Evolutionary conservation across 495 filamentous ascomycete genomes (phyloP).

Genomic region (Hyaloscypha bicolor): DNA sequence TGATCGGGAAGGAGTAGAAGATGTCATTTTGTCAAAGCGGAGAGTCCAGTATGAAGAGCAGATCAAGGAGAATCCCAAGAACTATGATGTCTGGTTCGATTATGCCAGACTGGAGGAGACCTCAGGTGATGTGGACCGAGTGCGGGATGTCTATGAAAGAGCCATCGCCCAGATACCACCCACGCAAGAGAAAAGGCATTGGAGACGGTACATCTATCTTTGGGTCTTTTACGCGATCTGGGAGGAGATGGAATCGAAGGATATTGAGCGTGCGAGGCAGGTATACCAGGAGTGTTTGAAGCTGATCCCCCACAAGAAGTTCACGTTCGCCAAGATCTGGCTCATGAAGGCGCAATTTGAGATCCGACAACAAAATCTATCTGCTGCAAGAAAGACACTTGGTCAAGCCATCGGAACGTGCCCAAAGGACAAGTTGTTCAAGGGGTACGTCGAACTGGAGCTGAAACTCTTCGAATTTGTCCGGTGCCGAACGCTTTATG

Average conservation of each 20-base stretch:
- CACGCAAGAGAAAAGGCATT: constrained; percentile 95
- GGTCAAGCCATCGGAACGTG: constrained; percentile 91
- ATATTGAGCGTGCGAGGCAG: constrained; percentile 78
- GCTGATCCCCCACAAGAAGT: constrained; percentile 92
- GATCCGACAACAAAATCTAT: constrained; percentile 80
- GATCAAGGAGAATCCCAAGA: constrained; percentile 87
- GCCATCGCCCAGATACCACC: constrained; percentile 96
- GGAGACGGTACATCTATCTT: constrained; percentile 95
- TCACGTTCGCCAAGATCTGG: constrained; percentile 98
- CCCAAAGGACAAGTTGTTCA: constrained; percentile 93
- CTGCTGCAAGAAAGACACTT: constrained; percentile 80
- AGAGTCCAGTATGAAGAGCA: constrained; percentile 93
- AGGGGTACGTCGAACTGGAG: constrained; percentile 90
- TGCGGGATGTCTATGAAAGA: constrained; percentile 92
- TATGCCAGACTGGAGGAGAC: constrained; percentile 90
- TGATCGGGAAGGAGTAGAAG: constrained; percentile 90
- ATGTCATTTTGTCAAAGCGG: constrained; percentile 92
- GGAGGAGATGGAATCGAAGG: constrained; percentile 85
- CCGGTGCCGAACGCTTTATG: constrained; percentile 86
- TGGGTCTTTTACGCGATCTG: constrained; percentile 97
- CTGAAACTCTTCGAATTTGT: constrained; percentile 89
- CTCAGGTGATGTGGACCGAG: constrained; percentile 73
- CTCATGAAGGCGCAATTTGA: constrained; percentile 92
- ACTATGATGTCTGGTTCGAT: constrained; percentile 97
- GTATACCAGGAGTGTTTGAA: constrained; percentile 89